Evolutionary conservation across 352 stramenopile genomes (phyloP).

Genomic region (Elongisporangium undulatum): DNA sequence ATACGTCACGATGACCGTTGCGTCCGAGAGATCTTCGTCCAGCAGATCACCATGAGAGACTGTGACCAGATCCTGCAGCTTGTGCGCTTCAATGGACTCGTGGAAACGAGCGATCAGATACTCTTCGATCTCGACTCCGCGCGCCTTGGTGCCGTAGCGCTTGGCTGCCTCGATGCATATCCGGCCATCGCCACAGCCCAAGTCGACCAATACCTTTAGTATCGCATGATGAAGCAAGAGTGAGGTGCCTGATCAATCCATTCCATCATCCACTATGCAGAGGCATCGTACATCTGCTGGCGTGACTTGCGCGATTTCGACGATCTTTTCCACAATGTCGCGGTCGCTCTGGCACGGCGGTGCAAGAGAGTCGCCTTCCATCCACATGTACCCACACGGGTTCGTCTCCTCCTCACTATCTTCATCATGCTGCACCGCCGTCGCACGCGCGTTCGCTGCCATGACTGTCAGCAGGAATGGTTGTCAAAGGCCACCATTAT

Average conservation of each 20-base stretch:
- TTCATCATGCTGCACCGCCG: slow-evolving; percentile 9
- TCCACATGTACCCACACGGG: slow-evolving; percentile 51
- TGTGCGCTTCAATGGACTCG: slow-evolving; percentile 23
- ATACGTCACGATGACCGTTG: slow-evolving; percentile 59
- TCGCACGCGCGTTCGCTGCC: too few species aligned
- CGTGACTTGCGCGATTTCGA: slow-evolving; percentile 39
- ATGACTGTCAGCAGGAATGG: background rate
- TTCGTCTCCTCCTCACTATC: slow-evolving; percentile 37
- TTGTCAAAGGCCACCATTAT: background rate
- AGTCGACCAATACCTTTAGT: slow-evolving; percentile 38
- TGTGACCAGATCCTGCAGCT: slow-evolving; percentile 35
- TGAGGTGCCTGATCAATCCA: background rate
- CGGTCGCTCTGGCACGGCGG: slow-evolving; percentile 56
- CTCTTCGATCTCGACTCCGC: slow-evolving; percentile 53
- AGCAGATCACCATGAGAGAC: slow-evolving; percentile 45
- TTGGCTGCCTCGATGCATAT: slow-evolving; percentile 54
- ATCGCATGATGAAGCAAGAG: background rate
- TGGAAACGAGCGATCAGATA: slow-evolving; percentile 46
- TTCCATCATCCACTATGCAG: background rate
- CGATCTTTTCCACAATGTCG: slow-evolving; percentile 50
- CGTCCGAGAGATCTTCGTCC: slow-evolving; percentile 39
- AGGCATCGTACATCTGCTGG: slow-evolving; percentile 30
- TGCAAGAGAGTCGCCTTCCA: slow-evolving; percentile 53
- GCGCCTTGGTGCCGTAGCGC: slow-evolving; percentile 31
- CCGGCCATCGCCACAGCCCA: slow-evolving; percentile 52